phyloP scores from a whole-genome alignment of 2,329 filamentous ascomycete genomes.

The Verticillium zaregamsianum region DNA sequence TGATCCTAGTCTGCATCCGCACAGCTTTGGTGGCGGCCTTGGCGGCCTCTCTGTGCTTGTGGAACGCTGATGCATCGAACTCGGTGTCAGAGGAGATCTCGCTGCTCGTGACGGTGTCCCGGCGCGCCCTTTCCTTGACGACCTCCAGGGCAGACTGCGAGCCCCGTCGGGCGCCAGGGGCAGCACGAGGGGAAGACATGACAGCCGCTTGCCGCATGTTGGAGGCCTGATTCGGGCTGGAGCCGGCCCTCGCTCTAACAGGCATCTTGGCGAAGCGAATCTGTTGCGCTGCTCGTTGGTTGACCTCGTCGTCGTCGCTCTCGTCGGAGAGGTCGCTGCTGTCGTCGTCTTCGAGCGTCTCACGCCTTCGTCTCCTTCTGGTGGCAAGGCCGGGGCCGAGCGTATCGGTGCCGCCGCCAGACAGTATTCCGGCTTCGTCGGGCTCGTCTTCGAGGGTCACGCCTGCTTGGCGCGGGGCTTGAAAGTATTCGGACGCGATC shows the following conservation, averaged over 20 bases:
- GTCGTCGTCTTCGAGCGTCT: slow-evolving; percentile 79
- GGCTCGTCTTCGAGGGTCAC: slow-evolving; percentile 66
- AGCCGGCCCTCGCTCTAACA: slow-evolving; percentile 77
- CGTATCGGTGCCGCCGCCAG: slow-evolving; percentile 63
- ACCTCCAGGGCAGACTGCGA: slow-evolving; percentile 69
- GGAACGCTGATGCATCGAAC: slow-evolving; percentile 62
- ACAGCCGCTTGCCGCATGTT: slow-evolving; percentile 51
- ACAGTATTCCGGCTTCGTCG: slow-evolving; percentile 69
- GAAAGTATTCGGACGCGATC: slow-evolving; percentile 79
- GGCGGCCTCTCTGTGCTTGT: slow-evolving; percentile 58
- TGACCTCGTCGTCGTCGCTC: slow-evolving; percentile 69
- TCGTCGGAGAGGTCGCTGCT: slow-evolving; percentile 83
- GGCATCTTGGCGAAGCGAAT: slow-evolving; percentile 98
- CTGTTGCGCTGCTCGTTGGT: slow-evolving; percentile 71
- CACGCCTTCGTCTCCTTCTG: slow-evolving; percentile 61
- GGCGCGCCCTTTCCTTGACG: slow-evolving; percentile 63
- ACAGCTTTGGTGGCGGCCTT: slow-evolving; percentile 52
- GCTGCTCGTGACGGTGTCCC: slow-evolving; percentile 77
- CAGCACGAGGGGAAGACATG: slow-evolving; percentile 43
- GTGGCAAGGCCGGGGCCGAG: slow-evolving; percentile 64
- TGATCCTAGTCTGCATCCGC: slow-evolving; percentile 49
- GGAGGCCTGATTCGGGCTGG: slow-evolving; percentile 74
- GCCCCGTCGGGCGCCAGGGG: slow-evolving; percentile 50
- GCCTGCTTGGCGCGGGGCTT: slow-evolving; percentile 59
- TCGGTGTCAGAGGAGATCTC: slow-evolving; percentile 83